These are phyloP conservation scores for Solanum arcanum DNA, from an alignment of 257 asterid genomes.

Conservation along the genomic window DNA sequence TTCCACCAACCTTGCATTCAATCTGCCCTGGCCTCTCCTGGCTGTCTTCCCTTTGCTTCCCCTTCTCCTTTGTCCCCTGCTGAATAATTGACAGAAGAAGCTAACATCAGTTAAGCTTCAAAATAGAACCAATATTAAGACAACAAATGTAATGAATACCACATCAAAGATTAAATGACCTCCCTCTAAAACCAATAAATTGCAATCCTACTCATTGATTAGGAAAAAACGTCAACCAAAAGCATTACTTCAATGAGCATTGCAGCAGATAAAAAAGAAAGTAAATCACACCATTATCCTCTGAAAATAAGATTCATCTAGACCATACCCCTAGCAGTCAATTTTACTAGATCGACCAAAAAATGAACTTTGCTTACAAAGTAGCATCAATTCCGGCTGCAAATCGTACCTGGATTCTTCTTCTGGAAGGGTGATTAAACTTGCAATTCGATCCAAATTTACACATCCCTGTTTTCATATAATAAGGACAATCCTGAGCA, in stretches of 20 bases:
- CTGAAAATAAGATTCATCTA: not conserved
- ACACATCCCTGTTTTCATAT: constrained; percentile 65
- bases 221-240: not conserved
- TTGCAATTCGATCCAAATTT: constrained; percentile 81
- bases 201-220: not conserved
- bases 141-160: not conserved
- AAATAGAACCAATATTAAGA: not conserved
- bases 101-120: not conserved
- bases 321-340: not conserved
- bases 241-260: not conserved
- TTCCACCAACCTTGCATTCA: constrained; percentile 34
- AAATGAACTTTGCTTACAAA: not conserved
- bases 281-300: not conserved
- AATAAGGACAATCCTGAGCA: constrained; percentile 78
- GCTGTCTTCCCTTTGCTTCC: constrained; percentile 13
- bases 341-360: not conserved
- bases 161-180: not conserved
- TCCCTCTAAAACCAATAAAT: not conserved
- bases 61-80: constrained; percentile 20
- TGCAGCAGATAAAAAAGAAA: not conserved
- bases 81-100: not conserved
- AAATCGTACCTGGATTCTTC: constrained; percentile 45
- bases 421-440: constrained; percentile 78
- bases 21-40: constrained; percentile 17
- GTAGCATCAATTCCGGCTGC: not conserved